Evolutionary conservation across 805 yeast genomes (phyloP), one percentile per base, ranked within the genome.

Genomic region (Myxozyma vanderwaltii): DNA sequence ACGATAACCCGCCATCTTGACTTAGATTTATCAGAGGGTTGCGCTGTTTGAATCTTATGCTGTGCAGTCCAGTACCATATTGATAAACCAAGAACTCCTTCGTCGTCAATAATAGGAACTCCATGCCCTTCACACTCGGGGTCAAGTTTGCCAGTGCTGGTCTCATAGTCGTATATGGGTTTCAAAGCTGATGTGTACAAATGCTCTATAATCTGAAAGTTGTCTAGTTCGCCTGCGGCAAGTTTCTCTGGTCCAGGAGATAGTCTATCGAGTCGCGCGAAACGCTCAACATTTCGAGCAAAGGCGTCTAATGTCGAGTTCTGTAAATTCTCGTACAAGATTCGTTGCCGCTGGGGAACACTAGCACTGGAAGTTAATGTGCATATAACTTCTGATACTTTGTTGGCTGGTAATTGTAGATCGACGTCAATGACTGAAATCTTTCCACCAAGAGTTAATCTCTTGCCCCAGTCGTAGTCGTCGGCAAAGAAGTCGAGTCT

Each of bases 401-500:
- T 57, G 29, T 59, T 54, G 10, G 48, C 21, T 5, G 64, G 51
- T 1, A 56, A 51, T n/a, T 47, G 27, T 27, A 71, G 46, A 36
- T 71, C 73, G 44, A 71, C 60, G 56, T 75, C 78, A 1, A 75
- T 64, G 15, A 75, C 71, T 10, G 74, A 70, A 36, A 74, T 73
- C 12, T 75, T 67, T 2, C 78, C 78, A 2, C 76, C 74, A 3
- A 75, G 64, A 24, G 75, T 71, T 23, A 75, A 63, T 4, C 77
- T 65, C 33, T 68, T 71, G n/a, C 72, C 74, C 29, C 65, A 65
- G 7, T 64, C 63, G 3, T 58, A 58, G 39, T 49, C 54, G 36
- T 75, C 78, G 47, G 75, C 76, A 52, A 75, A 75, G 2, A 75
- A 70, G 54, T 75, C 78, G 19, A 75, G 71, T 7, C 69, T 68